Conservation (phyloP, 768 basidiomycete species). For the Leccinum longicurvipes region DNA sequence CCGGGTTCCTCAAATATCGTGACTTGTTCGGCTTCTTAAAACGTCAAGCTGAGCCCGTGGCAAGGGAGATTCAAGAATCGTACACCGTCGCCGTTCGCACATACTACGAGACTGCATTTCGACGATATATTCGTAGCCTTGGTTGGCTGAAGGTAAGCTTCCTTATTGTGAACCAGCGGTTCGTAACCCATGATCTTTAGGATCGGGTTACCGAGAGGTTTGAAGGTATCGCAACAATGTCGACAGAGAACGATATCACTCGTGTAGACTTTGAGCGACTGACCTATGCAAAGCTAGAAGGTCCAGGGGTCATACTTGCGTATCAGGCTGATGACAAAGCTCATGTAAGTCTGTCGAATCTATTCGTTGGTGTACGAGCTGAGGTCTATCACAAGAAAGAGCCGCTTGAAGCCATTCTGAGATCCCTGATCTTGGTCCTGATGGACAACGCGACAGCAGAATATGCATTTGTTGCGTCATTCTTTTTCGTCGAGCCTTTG, state of each 20-base stretch:
- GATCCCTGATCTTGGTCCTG: slow-evolving; percentile 84
- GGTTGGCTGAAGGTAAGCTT: slow-evolving; percentile 66
- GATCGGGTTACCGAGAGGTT: slow-evolving; percentile 66
- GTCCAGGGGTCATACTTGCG: slow-evolving; percentile 74
- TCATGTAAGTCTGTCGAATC: slow-evolving; percentile 59
- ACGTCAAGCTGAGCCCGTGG: slow-evolving; percentile 76
- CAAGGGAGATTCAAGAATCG: slow-evolving; percentile 82
- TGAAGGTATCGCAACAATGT: slow-evolving; percentile 54
- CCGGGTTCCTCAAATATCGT: slow-evolving; percentile 78
- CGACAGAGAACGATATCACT: slow-evolving; percentile 39
- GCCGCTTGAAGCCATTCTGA: slow-evolving; percentile 76
- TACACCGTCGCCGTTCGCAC: slow-evolving; percentile 81
- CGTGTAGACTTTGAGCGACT: slow-evolving; percentile 55
- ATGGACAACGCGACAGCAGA: slow-evolving; percentile 95
- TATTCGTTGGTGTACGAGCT: slow-evolving; percentile 9
- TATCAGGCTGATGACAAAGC: slow-evolving; percentile 89
- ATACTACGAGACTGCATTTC: slow-evolving; percentile 95
- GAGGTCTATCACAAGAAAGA: slow-evolving; percentile 55
- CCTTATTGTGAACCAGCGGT: neutral
- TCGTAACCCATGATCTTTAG: slow-evolving; percentile 35
- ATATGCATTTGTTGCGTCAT: slow-evolving; percentile 80
- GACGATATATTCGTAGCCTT: slow-evolving; percentile 83
- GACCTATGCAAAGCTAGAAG: slow-evolving; percentile 68
- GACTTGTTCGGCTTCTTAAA: slow-evolving; percentile 82
- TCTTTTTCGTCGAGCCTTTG: slow-evolving; percentile 55